A percentile compares a stretch with the other conserved stretches of the same genome.
phyloP scores from a whole-genome alignment of 2,329 filamentous ascomycete genomes.

The Colletotrichum higginsianum region DNA sequence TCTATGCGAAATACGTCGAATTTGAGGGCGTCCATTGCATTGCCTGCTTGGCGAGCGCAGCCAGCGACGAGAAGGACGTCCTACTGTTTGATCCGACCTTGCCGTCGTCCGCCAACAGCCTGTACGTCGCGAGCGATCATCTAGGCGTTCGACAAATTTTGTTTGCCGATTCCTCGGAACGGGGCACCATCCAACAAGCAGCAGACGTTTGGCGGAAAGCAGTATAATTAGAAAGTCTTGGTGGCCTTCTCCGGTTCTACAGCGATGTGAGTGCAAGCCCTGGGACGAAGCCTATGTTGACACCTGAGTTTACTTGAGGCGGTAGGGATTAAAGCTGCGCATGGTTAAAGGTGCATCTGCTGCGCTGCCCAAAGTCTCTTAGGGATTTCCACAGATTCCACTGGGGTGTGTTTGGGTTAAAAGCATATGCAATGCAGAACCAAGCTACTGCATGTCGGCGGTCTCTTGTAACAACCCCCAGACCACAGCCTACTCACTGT shows the following conservation, averaged over 20 bases:
- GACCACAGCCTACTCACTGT: slow-evolving; percentile 20
- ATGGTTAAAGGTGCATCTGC: background rate
- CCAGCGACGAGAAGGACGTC: background rate
- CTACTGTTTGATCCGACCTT: slow-evolving; percentile 16
- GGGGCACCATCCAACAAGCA: slow-evolving; percentile 1
- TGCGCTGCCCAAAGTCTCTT: background rate
- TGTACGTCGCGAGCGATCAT: slow-evolving; percentile 19
- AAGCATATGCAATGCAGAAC: background rate
- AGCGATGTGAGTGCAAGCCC: slow-evolving; percentile 2
- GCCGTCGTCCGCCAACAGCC: background rate
- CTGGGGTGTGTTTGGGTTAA: background rate
- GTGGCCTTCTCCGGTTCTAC: background rate
- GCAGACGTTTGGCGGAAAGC: slow-evolving; percentile 13
- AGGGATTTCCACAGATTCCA: background rate
- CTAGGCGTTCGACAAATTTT: slow-evolving; percentile 8
- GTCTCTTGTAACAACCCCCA: slow-evolving; percentile 5
- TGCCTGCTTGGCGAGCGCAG: slow-evolving; percentile 11
- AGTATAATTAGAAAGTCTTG: slow-evolving; percentile 3
- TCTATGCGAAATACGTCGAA: slow-evolving; percentile 9
- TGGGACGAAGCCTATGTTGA: background rate
- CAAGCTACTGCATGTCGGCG: slow-evolving; percentile 6
- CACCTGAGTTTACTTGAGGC: background rate
- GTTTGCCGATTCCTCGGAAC: slow-evolving; percentile 1
- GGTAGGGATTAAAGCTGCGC: slow-evolving; percentile 20
- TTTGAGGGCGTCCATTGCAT: slow-evolving; percentile 27